Base-by-base conservation (phyloP, 208 protist species). In the Strigomonas culicis region DNA sequence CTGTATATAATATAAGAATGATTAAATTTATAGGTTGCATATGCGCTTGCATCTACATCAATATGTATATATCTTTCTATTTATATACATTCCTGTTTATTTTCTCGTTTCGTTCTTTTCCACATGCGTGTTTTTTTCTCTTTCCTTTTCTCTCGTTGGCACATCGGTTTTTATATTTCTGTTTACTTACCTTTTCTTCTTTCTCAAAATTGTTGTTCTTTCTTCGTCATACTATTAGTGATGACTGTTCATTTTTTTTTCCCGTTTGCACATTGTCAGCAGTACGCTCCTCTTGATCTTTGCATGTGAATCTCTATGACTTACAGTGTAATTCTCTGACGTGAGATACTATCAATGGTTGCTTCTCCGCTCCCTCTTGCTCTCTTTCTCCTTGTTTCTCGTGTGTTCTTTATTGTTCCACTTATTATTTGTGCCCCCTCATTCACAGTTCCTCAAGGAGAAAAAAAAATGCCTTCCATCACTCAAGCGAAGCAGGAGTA, bases 401-500 rank as follows among this genome's bases (percentile, higher is more conserved):
- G 15, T 65, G 52, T 63, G 22, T 51, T 67, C 28, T 41, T 34
- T 66, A 44, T 74, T 44, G 30, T 28, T 65, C 22, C n/a, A 31
- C 30, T 43, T 57, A 19, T 46, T 47, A 53, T 55, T 31, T 4
- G 21, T 59, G 53, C 30, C 44, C 19, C 7, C 27, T 65, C 30
- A 56, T 30, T 50, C 28, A 25, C 6, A 13, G 4, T 15, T 7
- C 39, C 4, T 39, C 10, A 51, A 52, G 19, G 19, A 53, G 25
- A 19, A 21, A 46, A 11, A 63, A 6, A 68, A 25, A 78, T 79
- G 72, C 77, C 72, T 51, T 82, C 77, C 59, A 84, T 95, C 72
- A 86, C 89, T 59, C 44, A 68, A 57, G 83, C 74, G 32, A 93
- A 95, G 84, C 53, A 63, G 59, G 81, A 68, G 22, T 99, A 98